Percentiles rank a stretch among this genome's conserved stretches.
These are phyloP conservation scores for Encephalitozoon intestinalis DNA, from an alignment of 371 early-diverging fungal genomes.

Conservation along the genomic window DNA sequence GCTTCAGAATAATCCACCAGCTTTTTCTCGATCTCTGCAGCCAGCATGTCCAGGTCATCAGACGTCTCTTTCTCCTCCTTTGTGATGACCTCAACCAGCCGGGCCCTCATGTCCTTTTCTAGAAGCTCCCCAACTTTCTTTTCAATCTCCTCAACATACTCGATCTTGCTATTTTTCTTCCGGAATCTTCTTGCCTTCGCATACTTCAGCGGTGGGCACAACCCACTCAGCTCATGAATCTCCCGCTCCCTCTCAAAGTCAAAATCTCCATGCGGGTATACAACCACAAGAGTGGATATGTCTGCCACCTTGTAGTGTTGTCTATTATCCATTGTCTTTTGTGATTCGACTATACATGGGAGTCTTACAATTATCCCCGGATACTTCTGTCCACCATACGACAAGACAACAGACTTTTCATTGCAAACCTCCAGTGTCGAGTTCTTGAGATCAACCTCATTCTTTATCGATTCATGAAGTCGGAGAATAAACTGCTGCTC, in stretches of 20 bases:
- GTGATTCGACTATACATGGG: constrained; percentile 87
- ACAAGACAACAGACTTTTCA: constrained; percentile 4
- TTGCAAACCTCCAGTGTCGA: constrained; percentile 12
- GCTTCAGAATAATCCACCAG: background rate
- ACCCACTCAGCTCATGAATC: constrained; percentile 62
- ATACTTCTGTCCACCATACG: constrained; percentile 25
- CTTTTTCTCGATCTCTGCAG: constrained; percentile 59
- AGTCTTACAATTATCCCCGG: constrained; percentile 68
- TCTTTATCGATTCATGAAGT: constrained; percentile 41
- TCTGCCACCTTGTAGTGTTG: constrained; percentile 91
- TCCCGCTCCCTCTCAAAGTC: constrained; percentile 33
- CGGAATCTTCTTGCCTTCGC: constrained; percentile 76
- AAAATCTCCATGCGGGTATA: constrained; percentile 34
- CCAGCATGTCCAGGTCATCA: constrained; percentile 50
- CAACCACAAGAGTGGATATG: constrained; percentile 53
- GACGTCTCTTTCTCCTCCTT: constrained; percentile 60
- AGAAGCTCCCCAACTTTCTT: constrained; percentile 73
- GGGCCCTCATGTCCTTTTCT: constrained; percentile 70
- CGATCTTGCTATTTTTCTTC: constrained; percentile 66
- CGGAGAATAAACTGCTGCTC: constrained; percentile 60
- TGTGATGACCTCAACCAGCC: constrained; percentile 60
- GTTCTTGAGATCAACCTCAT: constrained; percentile 26
- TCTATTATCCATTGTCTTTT: constrained; percentile 81
- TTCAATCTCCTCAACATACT: constrained; percentile 73
- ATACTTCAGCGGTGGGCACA: constrained; percentile 77